These are phyloP conservation scores for Cryptococcus neoformans DNA, from an alignment of 1,284 basidiomycete species.

Conservation along the genomic window DNA sequence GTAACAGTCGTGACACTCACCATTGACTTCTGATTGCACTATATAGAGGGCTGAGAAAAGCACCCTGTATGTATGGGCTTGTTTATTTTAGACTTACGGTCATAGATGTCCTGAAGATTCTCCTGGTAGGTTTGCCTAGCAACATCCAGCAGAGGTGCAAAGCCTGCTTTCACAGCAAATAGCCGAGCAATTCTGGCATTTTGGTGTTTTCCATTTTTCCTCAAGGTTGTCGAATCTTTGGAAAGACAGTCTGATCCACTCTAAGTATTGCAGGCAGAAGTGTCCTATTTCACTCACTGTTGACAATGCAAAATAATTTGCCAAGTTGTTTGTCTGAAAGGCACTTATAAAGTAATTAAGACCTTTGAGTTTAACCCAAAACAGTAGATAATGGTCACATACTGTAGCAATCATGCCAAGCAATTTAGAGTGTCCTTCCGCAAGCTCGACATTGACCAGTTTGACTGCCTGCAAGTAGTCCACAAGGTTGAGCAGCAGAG, in stretches of 20 bases:
- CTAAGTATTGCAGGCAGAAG: not conserved
- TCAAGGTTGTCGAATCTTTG: not conserved
- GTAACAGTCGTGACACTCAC: not conserved
- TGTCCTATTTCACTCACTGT: not conserved
- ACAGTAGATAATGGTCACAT: too few relatives aligned
- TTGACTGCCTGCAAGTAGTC: slow-evolving; percentile 1
- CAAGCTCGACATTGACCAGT: not conserved
- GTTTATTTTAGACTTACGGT: slow-evolving; percentile 10
- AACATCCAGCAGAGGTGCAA: slow-evolving; percentile 80
- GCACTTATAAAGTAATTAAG: not conserved
- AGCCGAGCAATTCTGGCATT: slow-evolving; percentile 50
- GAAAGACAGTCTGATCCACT: slow-evolving; percentile 3
- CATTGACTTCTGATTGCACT: slow-evolving; percentile 5
- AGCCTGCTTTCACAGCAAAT: slow-evolving; percentile 79
- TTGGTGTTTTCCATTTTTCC: not conserved
- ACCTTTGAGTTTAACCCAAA: too few relatives aligned
- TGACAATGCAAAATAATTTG: not conserved
- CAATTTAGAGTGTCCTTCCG: too few relatives aligned
- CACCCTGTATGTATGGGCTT: not conserved
- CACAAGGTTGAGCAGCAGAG: slow-evolving; percentile 7
- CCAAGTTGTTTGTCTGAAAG: not conserved
- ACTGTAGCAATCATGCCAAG: too few relatives aligned
- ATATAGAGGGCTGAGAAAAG: not conserved
- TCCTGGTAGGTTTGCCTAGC: slow-evolving; percentile 90
- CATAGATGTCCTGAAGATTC: slow-evolving; percentile 72